Base-by-base conservation (phyloP, 2,329 filamentous ascomycete species). In the Xylaria arbuscula region DNA sequence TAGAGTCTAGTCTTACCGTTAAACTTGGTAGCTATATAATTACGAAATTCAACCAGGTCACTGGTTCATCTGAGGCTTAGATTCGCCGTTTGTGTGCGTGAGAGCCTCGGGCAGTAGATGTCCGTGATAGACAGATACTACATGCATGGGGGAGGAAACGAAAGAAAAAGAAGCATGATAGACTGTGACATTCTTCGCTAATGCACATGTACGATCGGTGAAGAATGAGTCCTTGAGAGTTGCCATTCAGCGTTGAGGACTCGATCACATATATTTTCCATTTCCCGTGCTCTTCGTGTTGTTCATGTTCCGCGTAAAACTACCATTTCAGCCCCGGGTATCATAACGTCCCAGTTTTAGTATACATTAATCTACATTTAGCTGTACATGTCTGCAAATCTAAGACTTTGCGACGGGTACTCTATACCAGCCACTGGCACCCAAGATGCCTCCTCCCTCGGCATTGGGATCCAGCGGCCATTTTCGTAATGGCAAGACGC, bases 391-490 rank as follows among this genome's bases (percentile, higher is more conserved):
- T 36, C 13, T 9, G 34, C 42, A 19, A 10, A 36, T 32, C 22
- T 61, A 61, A 24, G 19, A 9, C 13, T 42, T 17, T 34, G 47
- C 3, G 24, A 10, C 17, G 11, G 53, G 38, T 13, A 56, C 67
- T 6, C 51, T 70, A 38, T 42, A 62, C 88, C 88, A 90, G 24
- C 85, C 86, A 53, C 72, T 75, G 17, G 85, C 83, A 6, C 90
- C 92, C 58, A 94, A 73, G 47, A 96, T 89, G 0, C 92, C 92
- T 1, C 89, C 89, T 72, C 89, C 87, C 7, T 85, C 84, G 22
- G 82, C 83, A 34, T 75, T 73, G 1, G 87, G 81, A 77, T 95
- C 93, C 78, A 97, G 86, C 1, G 89, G 84, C 94, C 94, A 97
- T 77, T 89, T 92, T 55, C 86, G 84, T 54, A 92, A 77, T 1